These are phyloP conservation scores for Eucommia ulmoides DNA, from an alignment of 257 asterid genomes.

Conservation along the genomic window DNA sequence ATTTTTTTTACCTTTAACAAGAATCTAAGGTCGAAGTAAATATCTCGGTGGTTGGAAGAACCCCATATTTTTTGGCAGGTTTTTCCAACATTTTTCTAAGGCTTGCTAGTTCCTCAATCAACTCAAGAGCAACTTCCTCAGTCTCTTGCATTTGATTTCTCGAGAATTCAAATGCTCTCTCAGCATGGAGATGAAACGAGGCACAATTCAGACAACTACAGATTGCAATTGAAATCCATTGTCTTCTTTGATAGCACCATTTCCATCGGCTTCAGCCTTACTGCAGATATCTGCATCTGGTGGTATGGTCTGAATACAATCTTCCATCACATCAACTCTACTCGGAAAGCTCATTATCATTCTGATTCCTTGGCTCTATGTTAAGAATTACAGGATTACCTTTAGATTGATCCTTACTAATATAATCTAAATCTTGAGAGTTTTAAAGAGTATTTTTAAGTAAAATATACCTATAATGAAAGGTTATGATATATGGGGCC, in stretches of 20 bases:
- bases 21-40: no score
- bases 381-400: background rate
- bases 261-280: conserved; percentile 2
- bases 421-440: no score
- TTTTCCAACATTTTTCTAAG: conserved; percentile 49
- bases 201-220: conserved; percentile 76
- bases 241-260: conserved; percentile 29
- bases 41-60: conserved; percentile 29
- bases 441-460: no score
- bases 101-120: conserved; percentile 49
- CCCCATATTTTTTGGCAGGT: conserved; percentile 16
- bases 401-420: background rate
- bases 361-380: no score
- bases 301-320: no score
- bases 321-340: no score
- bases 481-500: no score
- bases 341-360: no score
- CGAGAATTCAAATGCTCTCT: conserved; percentile 70
- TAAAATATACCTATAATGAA: no score
- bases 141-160: conserved; percentile 71
- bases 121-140: conserved; percentile 50
- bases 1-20: no score
- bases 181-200: conserved; percentile 80
- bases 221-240: conserved; percentile 66
- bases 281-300: no score